These are phyloP conservation scores for Pythium oligandrum DNA, from an alignment of 352 stramenopile species.

Conservation along the genomic window DNA sequence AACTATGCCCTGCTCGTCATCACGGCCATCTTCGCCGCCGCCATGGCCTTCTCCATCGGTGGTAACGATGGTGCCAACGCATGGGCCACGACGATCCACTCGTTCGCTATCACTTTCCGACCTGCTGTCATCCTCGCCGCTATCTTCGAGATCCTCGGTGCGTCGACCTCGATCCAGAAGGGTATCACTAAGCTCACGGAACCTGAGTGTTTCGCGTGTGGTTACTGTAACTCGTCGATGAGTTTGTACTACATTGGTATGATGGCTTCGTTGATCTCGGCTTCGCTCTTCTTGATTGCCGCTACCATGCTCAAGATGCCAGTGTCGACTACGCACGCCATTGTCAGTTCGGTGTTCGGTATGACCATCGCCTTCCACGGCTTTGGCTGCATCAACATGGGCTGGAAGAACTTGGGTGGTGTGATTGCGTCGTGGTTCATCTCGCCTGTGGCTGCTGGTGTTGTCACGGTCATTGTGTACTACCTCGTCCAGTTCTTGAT, in stretches of 20 bases:
- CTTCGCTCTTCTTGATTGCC: no score
- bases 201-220: slow-evolving; percentile 22
- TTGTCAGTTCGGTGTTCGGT: no score
- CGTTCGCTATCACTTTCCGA: slow-evolving; percentile 65
- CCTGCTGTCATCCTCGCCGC: slow-evolving; percentile 57
- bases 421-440: slow-evolving; percentile 15
- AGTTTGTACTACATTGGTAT: no score
- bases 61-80: slow-evolving; percentile 88
- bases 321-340: no score
- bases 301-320: no score
- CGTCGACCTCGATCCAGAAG: slow-evolving; percentile 66
- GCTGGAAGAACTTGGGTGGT: no score
- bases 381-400: no score
- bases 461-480: slow-evolving; percentile 57
- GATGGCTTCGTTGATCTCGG: no score
- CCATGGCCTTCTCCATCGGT: slow-evolving; percentile 41
- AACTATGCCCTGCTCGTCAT: slow-evolving; percentile 23
- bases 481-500: slow-evolving; percentile 35
- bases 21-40: slow-evolving; percentile 20
- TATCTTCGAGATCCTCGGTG: slow-evolving; percentile 81
- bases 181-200: slow-evolving; percentile 24
- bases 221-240: slow-evolving; percentile 12
- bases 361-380: no score
- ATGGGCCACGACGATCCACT: slow-evolving; percentile 76
- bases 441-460: slow-evolving; percentile 50